These are phyloP conservation scores for Saturnispora gosingensis DNA, from an alignment of 805 yeast genomes.

Conservation along the genomic window DNA sequence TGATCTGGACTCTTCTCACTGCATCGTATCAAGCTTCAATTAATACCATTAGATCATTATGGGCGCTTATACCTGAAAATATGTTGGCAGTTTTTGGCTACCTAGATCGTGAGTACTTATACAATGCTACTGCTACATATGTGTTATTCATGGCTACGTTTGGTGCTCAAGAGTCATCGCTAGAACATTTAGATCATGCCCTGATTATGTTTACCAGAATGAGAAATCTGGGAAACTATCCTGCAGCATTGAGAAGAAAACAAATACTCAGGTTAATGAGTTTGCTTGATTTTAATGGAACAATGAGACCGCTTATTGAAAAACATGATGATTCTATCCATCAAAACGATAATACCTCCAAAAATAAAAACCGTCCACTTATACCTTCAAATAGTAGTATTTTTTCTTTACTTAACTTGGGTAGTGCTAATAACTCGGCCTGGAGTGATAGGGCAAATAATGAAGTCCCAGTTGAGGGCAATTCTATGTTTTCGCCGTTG, in stretches of 20 bases:
- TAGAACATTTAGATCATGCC: conserved; percentile 65
- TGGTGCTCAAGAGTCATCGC: conserved; percentile 72
- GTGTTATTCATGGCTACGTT: conserved; percentile 69
- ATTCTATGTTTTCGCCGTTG: conserved; percentile 20
- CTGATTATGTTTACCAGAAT: conserved; percentile 58
- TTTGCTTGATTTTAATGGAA: conserved; percentile 59
- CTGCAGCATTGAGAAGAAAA: conserved; percentile 66
- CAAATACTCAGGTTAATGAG: conserved; percentile 58
- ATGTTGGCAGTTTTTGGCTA: conserved; percentile 83
- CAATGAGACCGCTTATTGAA: conserved; percentile 37
- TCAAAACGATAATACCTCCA: not conserved
- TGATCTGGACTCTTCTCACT: conserved; percentile 58
- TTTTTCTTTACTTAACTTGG: not conserved
- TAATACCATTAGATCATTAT: conserved; percentile 60
- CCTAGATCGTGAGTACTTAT: conserved; percentile 77
- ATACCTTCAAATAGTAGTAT: conserved; percentile 15
- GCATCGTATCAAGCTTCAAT: conserved; percentile 77
- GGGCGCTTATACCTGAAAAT: conserved; percentile 67
- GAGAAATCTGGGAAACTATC: conserved; percentile 72
- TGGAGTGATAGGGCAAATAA: not conserved
- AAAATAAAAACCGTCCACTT: conserved; percentile 33
- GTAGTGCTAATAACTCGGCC: not conserved
- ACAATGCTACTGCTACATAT: conserved; percentile 67
- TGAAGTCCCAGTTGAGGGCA: not conserved
- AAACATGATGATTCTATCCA: not conserved